These are phyloP conservation scores for Chamaenerion angustifolium DNA, from an alignment of 345 rosid species.

Conservation along the genomic window DNA sequence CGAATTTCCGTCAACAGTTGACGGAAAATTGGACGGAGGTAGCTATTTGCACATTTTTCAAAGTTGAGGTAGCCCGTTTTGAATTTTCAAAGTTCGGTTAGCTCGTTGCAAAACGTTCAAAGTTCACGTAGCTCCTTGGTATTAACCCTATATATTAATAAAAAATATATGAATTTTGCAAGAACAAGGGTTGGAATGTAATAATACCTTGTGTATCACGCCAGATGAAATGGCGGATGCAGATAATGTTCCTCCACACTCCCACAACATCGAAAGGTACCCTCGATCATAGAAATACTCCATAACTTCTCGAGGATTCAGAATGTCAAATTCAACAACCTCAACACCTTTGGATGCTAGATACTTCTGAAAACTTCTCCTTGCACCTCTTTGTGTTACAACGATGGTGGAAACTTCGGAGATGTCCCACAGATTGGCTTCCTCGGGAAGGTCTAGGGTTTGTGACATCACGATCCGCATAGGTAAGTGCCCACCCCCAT, in stretches of 20 bases:
- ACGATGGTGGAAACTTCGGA: slow-evolving; percentile 74
- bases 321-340: slow-evolving; percentile 88
- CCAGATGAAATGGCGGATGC: slow-evolving; percentile 89
- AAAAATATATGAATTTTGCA: too few relatives aligned
- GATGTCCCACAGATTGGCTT: slow-evolving; percentile 83
- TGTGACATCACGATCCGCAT: slow-evolving; percentile 68
- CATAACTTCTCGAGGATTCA: slow-evolving; percentile 89
- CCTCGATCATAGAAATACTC: slow-evolving; percentile 88
- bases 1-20: too few relatives aligned
- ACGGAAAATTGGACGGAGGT: too few relatives aligned
- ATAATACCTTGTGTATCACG: slow-evolving; percentile 72
- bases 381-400: slow-evolving; percentile 85
- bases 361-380: slow-evolving; percentile 66
- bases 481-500: slow-evolving; percentile 87
- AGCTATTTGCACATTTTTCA: too few relatives aligned
- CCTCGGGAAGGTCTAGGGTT: slow-evolving; percentile 73
- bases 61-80: too few relatives aligned
- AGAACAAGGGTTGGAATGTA: not conserved
- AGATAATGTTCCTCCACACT: slow-evolving; percentile 83
- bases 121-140: too few relatives aligned
- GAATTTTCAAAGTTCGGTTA: too few relatives aligned
- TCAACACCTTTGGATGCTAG: slow-evolving; percentile 87
- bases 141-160: too few relatives aligned
- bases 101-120: too few relatives aligned
- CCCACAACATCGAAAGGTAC: slow-evolving; percentile 88